Evolutionary conservation across 805 yeast species (phyloP), one percentile per base, ranked within the genome.

Genomic region (Yarrowia bubula): DNA sequence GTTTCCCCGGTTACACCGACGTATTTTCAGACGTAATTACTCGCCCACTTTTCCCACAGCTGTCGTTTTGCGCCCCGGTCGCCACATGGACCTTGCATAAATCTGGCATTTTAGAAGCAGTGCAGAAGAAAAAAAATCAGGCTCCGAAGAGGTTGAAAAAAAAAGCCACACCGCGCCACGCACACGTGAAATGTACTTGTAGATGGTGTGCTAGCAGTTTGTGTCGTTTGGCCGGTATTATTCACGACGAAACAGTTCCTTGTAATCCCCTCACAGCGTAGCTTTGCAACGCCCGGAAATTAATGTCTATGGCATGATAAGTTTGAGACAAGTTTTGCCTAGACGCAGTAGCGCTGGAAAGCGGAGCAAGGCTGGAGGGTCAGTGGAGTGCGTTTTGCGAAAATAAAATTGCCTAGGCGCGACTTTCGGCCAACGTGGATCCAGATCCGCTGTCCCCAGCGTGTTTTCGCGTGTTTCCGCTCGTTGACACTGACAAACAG

Each of bases 101-200:
- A 55, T 55, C 61, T 31, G 47, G 61, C 61, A 41, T 55, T 39
- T 55, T 35, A 47, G 61, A 55, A 41, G 61, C 47, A 41, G 18
- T 42, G 31, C 13, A 11, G 44, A 28, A 8, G 32, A 38, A 39
- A 55, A 48, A 55, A 55, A 55, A 39, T 22, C 11, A 31, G 42
- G 15, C 42, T 38, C 57, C 57, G 42, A 51, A 8, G n/a, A 17
- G 41, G 17, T 41, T 31, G 37, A 48, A 33, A 22, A 15, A 28
- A 32, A 32, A 32, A 38, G 39, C 53, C 28, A 22, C 28, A 22
- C 28, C 28, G 28, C 28, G 3, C 3, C 28, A n/a, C n/a, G n/a
- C n/a, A n/a, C 28, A 22, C 28, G 28, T 22, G 28, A 22, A 22
- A 22, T 22, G 28, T 22, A n/a, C n/a, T n/a, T n/a, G 28, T 3